Percentiles rank a stretch among this genome's conserved stretches.
phyloP scores from a whole-genome alignment of 176 grass and related monocot genomes.

The Leersia perrieri region DNA sequence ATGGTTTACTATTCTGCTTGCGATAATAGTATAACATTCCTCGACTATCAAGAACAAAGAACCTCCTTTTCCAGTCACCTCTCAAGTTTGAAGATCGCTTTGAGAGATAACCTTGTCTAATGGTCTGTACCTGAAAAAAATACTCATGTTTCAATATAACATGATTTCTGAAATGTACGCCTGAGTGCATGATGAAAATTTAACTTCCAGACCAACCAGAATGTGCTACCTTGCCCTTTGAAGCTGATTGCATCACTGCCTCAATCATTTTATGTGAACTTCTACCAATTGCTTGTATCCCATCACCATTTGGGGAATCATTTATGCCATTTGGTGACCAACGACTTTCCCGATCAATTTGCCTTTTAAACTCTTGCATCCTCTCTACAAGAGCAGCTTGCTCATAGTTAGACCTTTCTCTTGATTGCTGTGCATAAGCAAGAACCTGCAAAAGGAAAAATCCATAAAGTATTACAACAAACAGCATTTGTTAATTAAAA shows the following conservation, averaged over 20 bases:
- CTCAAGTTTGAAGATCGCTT: slow-evolving; percentile 97
- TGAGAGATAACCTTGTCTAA: slow-evolving; percentile 97
- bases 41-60: slow-evolving; percentile 97
- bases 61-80: slow-evolving; percentile 99
- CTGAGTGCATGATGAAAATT: not conserved
- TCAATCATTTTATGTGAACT: slow-evolving; percentile 99
- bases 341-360: slow-evolving; percentile 88
- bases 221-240: slow-evolving; percentile 79
- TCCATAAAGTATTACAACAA: slow-evolving; percentile 12
- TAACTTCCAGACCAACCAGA: slow-evolving; percentile 3
- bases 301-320: slow-evolving; percentile 91
- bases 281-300: slow-evolving; percentile 94
- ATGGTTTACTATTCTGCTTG: slow-evolving; percentile 82
- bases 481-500: slow-evolving; percentile 1
- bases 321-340: slow-evolving; percentile 71
- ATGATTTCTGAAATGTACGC: not conserved
- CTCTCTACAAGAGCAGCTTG: slow-evolving; percentile 84
- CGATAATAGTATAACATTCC: slow-evolving; percentile 99
- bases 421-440: slow-evolving; percentile 95
- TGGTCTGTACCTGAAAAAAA: slow-evolving; percentile 88
- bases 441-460: slow-evolving; percentile 58
- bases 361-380: slow-evolving; percentile 99
- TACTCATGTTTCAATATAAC: slow-evolving; percentile 11
- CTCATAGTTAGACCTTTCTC: slow-evolving; percentile 96
- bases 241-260: slow-evolving; percentile 88